Evolutionary conservation across 371 early-diverging fungal species (phyloP).

Genomic region (Nosema muscidifuracis): DNA sequence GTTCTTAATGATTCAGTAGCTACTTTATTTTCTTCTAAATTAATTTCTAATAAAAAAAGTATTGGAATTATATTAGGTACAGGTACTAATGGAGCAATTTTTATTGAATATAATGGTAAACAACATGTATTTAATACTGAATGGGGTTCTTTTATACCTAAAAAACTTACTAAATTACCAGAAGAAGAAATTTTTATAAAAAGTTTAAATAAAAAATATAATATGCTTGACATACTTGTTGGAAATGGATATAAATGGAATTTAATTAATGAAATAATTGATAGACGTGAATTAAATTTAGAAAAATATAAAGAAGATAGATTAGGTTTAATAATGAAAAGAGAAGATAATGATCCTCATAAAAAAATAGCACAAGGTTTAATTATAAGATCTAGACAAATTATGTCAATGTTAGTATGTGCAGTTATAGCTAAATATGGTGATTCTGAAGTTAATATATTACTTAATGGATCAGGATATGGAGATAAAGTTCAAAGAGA

Average conservation of each 20-base stretch:
- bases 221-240: neutral
- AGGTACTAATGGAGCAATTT: constrained; percentile 5
- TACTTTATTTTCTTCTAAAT: constrained; percentile 8
- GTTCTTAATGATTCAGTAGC: constrained; percentile 18
- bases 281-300: neutral
- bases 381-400: constrained; percentile 7
- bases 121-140: constrained; percentile 1
- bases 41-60: neutral
- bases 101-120: neutral
- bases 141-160: constrained; percentile 9
- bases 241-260: constrained; percentile 12
- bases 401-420: neutral
- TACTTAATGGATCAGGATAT: constrained; percentile 6
- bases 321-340: neutral
- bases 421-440: neutral
- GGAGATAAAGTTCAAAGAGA: neutral
- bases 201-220: neutral
- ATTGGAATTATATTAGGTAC: constrained; percentile 14
- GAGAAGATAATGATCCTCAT: neutral
- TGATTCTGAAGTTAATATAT: neutral
- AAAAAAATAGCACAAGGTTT: neutral
- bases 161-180: neutral
- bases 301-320: neutral
- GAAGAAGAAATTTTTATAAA: neutral
- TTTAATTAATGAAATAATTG: neutral